A percentile compares a stretch with the other conserved stretches of the same genome.
phyloP scores from a whole-genome alignment of 163 green algal genomes.

The Volvox carteri region DNA sequence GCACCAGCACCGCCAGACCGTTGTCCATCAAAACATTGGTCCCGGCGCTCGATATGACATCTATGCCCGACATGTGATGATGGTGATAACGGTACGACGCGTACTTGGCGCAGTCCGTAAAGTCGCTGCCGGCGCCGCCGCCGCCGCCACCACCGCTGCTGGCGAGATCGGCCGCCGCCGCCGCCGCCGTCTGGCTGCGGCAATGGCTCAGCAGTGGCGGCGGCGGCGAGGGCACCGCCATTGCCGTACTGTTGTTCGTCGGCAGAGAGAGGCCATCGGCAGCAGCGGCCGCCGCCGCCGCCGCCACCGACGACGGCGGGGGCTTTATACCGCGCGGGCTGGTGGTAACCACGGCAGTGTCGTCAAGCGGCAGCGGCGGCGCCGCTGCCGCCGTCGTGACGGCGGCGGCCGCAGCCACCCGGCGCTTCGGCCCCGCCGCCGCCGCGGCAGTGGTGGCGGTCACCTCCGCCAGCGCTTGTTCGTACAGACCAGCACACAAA shows the following conservation, averaged over 20 bases:
- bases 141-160: background rate
- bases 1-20: background rate
- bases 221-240: too few relatives aligned
- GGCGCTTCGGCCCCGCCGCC: background rate
- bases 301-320: too few relatives aligned
- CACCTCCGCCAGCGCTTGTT: slow-evolving; percentile 6
- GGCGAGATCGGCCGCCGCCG: background rate
- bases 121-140: background rate
- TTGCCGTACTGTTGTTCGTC: background rate
- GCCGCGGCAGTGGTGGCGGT: background rate
- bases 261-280: too few relatives aligned
- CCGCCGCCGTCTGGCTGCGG: background rate
- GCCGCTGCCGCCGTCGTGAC: background rate
- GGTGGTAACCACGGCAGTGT: too few relatives aligned
- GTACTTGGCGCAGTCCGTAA: background rate
- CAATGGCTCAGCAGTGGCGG: background rate
- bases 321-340: too few relatives aligned
- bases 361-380: too few relatives aligned
- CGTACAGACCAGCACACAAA: slow-evolving; percentile 21
- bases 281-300: too few relatives aligned
- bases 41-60: background rate
- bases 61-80: background rate
- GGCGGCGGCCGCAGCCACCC: background rate
- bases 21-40: slow-evolving; percentile 14
- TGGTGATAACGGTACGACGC: slow-evolving; percentile 31